A percentile compares a stretch with the other conserved stretches of the same genome.
These are phyloP conservation scores for California macrophylla DNA, from an alignment of 441 rosid species.

Conservation along the genomic window DNA sequence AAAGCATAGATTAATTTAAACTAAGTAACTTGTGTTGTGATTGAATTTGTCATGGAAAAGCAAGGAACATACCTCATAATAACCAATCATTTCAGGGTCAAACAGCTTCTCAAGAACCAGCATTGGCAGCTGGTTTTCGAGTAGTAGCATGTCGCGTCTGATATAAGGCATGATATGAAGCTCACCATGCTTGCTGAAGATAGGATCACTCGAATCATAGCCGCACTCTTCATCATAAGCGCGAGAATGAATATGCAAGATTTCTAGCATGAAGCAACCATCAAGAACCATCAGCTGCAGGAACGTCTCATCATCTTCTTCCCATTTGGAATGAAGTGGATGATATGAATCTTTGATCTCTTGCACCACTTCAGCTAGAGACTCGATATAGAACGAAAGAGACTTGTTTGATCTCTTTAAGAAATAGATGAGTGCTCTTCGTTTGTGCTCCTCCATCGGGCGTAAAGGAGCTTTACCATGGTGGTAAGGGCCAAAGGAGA, in stretches of 20 bases:
- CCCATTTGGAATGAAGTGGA: conserved; percentile 22
- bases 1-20: too few relatives aligned
- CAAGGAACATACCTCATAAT: conserved; percentile 20
- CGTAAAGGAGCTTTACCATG: conserved; percentile 22
- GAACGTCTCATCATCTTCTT: conserved; percentile 10
- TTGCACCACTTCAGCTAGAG: conserved; percentile 19
- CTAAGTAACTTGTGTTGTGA: too few relatives aligned
- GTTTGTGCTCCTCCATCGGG: conserved; percentile 47
- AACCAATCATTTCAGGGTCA: conserved; percentile 19
- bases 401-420: conserved; percentile 23
- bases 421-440: conserved; percentile 30
- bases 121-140: conserved; percentile 44
- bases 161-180: conserved; percentile 28
- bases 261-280: conserved; percentile 49
- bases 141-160: conserved; percentile 36
- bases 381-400: conserved; percentile 10
- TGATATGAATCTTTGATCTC: conserved; percentile 28
- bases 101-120: conserved; percentile 24
- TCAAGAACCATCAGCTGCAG: conserved; percentile 39
- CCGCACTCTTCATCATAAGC: conserved; percentile 4
- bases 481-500: conserved; percentile 41
- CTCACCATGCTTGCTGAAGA: conserved; percentile 41
- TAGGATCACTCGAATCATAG: conserved; percentile 30
- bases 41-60: background rate
- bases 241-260: conserved; percentile 17